Evolutionary conservation across 208 protist genomes (phyloP), one percentile per base, ranked within the genome.

Genomic region (Wallacemonas sp.): DNA sequence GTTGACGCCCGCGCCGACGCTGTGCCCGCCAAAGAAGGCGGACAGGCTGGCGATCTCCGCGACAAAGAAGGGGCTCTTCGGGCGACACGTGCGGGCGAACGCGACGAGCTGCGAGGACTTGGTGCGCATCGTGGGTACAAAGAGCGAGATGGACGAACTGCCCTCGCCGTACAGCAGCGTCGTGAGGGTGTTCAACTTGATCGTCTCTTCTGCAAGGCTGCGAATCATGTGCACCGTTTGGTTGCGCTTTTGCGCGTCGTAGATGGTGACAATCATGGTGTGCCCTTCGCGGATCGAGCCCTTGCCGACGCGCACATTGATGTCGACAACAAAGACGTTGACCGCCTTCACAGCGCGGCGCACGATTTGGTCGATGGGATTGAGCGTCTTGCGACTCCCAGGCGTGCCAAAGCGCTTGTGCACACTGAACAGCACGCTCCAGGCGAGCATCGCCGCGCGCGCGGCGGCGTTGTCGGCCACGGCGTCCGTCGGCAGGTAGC

Each of bases 211-310:
- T 4, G 91, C 81, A 36, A 96, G 72, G 57, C 86, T 96, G 28
- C 91, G 86, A 70, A 96, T 96, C 79, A 86, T 90, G 74, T 94
- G 88, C 52, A 94, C 79, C 41, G 88, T 77, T 64, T 96, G 87
- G 16, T 82, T 59, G 55, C 86, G 72, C 42, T 82, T 86, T 63
- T 94, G 85, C n/a, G 86, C 88, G 68, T 94, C 84, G 65, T 92
- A 96, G 65, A 96, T 91, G 46, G 88, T 96, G 28, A 92, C 91
- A 69, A 94, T 84, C 91, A 96, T 96, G 26, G 91, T 96, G 78
- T 84, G 81, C n/a, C 91, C 91, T 46, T 96, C 87, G 10, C 81
- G 66, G 54, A 96, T 94, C 3, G 91, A 93, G 26, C 91, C 91
- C 61, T 90, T 90, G 8, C 91, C 91, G 14, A 96, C 86, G 10